Evolutionary conservation across 2,329 filamentous ascomycete genomes (phyloP), one percentile per base, ranked within the genome.

Genomic region (Ceratocystis harringtonii): DNA sequence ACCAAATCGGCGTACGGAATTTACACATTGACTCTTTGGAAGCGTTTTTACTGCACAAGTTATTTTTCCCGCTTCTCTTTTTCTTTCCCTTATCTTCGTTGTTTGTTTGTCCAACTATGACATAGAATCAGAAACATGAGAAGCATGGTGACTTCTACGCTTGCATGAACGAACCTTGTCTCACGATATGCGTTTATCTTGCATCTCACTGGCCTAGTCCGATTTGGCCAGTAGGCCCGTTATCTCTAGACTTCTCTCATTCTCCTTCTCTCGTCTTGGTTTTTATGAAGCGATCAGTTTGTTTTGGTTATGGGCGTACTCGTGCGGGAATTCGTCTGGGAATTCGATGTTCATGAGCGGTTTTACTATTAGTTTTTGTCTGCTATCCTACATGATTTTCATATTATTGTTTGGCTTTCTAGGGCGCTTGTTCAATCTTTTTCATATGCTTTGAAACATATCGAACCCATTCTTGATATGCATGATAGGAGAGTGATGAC

Each of bases 1-100:
- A 68, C 64, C 65, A 60, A 43, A 52, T 45, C 60, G 63, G 60
- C 63, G 52, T 63, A 61, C 50, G 61, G 57, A 30, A 55, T 57
- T 45, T 60, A 58, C 43, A n/a, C 30, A 50, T 58, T 61, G 55
- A 15, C 41, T 30, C 4, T 63, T 60, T 22, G 45, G 30, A 63
- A 58, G 61, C 61, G 32, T 66, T 48, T 12, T 63, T 57, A 28
- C 60, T 61, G 52, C 22, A 50, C 43, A 19, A 28, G n/a, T 28
- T 43, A 41, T 58, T 36, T 25, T 48, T 44, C 55, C 8, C 48
- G 48, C 19, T 8, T 65, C 61, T 43, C 25, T 45, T 28, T 61
- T 61, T 22, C n/a, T 65, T 32, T 25, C 36, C 10, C 15, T 12
- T 32, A 50, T 61, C 25, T 32, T 45, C 5, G 19, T 25, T 45